phyloP scores from a whole-genome alignment of 2,329 filamentous ascomycete species.

The Mycosphaerella arachidis region DNA sequence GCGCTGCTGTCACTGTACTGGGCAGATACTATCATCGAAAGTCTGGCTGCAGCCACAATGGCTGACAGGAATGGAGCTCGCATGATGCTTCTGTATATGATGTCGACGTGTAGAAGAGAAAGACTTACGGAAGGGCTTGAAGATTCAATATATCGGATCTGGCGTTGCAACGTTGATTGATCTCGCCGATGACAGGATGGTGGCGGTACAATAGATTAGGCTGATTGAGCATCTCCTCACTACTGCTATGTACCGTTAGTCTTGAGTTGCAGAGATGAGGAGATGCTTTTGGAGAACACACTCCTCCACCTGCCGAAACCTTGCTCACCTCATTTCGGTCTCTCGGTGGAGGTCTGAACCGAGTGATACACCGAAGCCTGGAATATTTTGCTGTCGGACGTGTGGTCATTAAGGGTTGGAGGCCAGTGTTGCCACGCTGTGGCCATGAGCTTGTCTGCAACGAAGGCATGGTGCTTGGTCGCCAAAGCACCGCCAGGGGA shows the following conservation, averaged over 20 bases:
- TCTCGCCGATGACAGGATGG: background rate
- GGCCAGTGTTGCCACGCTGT: background rate
- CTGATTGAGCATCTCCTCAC: background rate
- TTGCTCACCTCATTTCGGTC: background rate
- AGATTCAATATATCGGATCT: background rate
- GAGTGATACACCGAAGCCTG: background rate
- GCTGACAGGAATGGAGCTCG: background rate
- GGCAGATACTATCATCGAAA: background rate
- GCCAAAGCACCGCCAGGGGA: too few relatives aligned
- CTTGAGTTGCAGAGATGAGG: background rate
- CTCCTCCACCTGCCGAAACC: background rate
- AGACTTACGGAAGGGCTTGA: background rate
- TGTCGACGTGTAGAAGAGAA: background rate
- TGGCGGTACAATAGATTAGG: background rate
- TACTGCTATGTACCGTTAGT: background rate
- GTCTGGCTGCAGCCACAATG: background rate
- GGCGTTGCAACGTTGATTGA: background rate
- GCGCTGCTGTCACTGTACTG: background rate
- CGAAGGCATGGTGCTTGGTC: too few relatives aligned
- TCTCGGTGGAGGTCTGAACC: background rate
- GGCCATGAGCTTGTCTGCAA: background rate
- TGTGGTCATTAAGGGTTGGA: too few relatives aligned
- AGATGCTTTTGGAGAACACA: background rate
- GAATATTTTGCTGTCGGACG: too few relatives aligned
- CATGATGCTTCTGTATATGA: background rate